Base-by-base conservation (phyloP, 352 stramenopile species). In the Pythium brachiatum region DNA sequence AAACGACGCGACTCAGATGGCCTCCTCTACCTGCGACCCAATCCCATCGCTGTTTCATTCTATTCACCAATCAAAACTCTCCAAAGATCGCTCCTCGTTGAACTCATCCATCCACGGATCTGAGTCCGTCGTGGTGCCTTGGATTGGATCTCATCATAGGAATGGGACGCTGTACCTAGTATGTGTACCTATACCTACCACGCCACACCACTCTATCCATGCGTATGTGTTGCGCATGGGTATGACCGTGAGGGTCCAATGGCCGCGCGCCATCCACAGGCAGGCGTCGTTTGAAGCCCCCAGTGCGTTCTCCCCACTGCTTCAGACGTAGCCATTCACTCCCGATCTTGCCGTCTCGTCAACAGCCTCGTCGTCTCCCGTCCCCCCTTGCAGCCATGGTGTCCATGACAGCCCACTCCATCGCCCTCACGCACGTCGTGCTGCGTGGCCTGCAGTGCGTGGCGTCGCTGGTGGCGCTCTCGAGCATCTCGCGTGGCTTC, bases 381-480 rank as follows among this genome's bases (percentile, higher is more conserved):
- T 26, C 23, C 21, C 12, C 36, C 7, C 23, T 11, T 15, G 2
- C 23, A n/a, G 20, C 32, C 55, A 63, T 63, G 57, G 23, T 69
- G 16, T 57, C 38, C 15, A 50, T 69, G 32, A 20, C 31, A 18
- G 38, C 62, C 34, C 36, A 38, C 36, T 27, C 52, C 26, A 65
- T 63, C 44, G 29, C 43, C 20, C 50, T 53, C 43, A 69, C 54
- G 31, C 39, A 64, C 43, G 23, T 64, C 43, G 43, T 25, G 15
- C 27, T 64, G 48, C 56, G 53, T 27, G 53, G 39, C 23, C 32
- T 56, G 38, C 62, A 65, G 55, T 64, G 63, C 20, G 20, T 69
- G 27, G 32, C 54, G 6, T 59, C 62, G 16, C 36, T 58, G 31
- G 55, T 61, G 16, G 46, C 55, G 1, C 29, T 69, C 11, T 47